A percentile compares a stretch with the other conserved stretches of the same genome.
phyloP scores from a whole-genome alignment of 106 monocot species.

The Chionographis japonica region DNA sequence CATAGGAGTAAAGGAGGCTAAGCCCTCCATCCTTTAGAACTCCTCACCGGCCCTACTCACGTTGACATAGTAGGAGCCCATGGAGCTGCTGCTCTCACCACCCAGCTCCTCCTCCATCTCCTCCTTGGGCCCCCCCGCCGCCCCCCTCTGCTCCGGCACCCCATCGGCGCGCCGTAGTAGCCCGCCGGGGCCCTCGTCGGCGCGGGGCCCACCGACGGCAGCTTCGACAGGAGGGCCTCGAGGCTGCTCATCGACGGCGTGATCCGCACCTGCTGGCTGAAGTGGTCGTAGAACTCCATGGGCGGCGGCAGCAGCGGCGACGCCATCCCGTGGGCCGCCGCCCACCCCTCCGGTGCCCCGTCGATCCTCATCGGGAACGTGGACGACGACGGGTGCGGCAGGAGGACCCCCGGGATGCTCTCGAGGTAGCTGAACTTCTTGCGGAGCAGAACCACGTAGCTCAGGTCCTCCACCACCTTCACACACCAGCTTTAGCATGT shows the following conservation, averaged over 20 bases:
- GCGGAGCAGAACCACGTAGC: conserved; percentile 71
- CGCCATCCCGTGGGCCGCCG: background rate
- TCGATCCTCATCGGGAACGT: conserved; percentile 35
- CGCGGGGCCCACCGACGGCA: conserved; percentile 60
- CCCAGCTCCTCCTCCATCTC: conserved; percentile 29
- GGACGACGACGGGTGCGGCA: conserved; percentile 85
- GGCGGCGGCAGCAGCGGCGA: conserved; percentile 11
- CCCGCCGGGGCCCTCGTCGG: conserved; percentile 7
- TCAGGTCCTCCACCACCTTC: conserved; percentile 83
- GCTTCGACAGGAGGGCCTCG: conserved; percentile 87
- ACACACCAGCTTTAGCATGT: background rate
- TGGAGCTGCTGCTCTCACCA: conserved; percentile 22
- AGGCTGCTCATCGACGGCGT: conserved; percentile 96
- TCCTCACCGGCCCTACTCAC: background rate
- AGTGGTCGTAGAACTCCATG: conserved; percentile 38
- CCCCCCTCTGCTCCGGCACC: background rate
- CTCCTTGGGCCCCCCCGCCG: conserved; percentile 15
- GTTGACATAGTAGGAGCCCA: conserved; percentile 18
- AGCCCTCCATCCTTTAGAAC: background rate
- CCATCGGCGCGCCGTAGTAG: conserved; percentile 29
- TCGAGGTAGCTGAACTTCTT: conserved; percentile 91
- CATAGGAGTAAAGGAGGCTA: no score
- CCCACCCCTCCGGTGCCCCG: conserved; percentile 10
- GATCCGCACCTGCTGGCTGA: conserved; percentile 37
- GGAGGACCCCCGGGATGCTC: conserved; percentile 94